phyloP scores from a whole-genome alignment of 1,284 basidiomycete genomes.

The Cryptococcus maquisensis region DNA sequence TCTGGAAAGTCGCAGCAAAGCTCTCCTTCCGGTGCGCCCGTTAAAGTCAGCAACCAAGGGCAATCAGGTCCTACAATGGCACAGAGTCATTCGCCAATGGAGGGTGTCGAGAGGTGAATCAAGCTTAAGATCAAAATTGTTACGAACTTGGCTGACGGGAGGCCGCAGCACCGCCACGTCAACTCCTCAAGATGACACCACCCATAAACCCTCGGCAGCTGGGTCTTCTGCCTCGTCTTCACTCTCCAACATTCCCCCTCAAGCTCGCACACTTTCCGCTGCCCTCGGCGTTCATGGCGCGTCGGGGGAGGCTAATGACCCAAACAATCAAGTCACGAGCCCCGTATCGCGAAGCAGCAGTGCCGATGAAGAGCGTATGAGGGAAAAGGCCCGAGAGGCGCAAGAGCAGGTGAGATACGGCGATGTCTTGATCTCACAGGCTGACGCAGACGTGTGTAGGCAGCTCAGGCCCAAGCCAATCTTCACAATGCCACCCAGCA shows the following conservation, averaged over 20 bases:
- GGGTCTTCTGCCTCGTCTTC: conserved; percentile 26
- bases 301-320: conserved; percentile 23
- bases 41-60: background rate
- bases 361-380: conserved; percentile 41
- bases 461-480: conserved; percentile 46
- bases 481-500: conserved; percentile 49
- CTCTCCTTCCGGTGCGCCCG: conserved; percentile 2
- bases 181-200: background rate
- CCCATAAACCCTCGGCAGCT: conserved; percentile 1
- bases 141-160: conserved; percentile 5
- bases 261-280: conserved; percentile 28
- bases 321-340: conserved; percentile 24
- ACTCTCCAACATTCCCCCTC: conserved; percentile 25
- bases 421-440: background rate
- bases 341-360: conserved; percentile 21
- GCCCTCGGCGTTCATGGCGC: conserved; percentile 25
- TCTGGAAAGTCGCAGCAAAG: conserved; percentile 14
- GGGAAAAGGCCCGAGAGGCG: conserved; percentile 47
- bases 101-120: conserved; percentile 28
- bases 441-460: conserved; percentile 22
- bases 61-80: background rate
- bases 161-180: background rate
- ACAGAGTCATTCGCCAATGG: conserved; percentile 21
- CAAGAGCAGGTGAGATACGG: conserved; percentile 43
- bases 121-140: background rate